Conservation (phyloP, 2,329 filamentous ascomycete genomes). For the Sporothrix brasiliensis region DNA sequence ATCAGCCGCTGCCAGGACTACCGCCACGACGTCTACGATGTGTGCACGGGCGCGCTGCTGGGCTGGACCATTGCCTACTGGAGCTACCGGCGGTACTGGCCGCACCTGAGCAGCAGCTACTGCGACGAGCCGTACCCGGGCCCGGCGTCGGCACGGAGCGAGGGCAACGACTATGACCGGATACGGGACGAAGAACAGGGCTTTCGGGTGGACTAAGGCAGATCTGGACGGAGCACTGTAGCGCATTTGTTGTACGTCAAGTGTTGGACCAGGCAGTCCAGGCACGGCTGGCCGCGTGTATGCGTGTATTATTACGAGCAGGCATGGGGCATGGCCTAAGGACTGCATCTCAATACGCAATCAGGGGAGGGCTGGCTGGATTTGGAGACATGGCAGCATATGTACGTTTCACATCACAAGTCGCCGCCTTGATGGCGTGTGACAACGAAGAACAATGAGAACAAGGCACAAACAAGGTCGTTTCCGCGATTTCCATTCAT, state of each 20-base stretch:
- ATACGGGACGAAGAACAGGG: conserved; percentile 60
- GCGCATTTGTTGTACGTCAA: background rate
- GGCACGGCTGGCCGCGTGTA: conserved; percentile 17
- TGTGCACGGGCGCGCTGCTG: conserved; percentile 62
- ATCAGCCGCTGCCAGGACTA: conserved; percentile 72
- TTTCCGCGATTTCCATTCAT: conserved; percentile 8
- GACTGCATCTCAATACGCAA: background rate
- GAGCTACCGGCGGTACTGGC: conserved; percentile 68
- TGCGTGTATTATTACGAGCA: background rate
- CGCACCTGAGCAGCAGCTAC: conserved; percentile 53
- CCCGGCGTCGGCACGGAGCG: conserved; percentile 41
- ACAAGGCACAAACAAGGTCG: background rate
- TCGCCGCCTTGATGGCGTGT: no score
- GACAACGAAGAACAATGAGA: no score
- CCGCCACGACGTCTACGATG: conserved; percentile 71
- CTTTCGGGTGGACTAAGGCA: conserved; percentile 43
- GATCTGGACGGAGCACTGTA: background rate
- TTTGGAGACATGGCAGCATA: background rate
- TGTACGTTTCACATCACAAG: no score
- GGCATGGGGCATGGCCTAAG: background rate
- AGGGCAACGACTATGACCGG: conserved; percentile 44
- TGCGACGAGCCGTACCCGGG: conserved; percentile 62
- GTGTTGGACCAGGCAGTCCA: conserved; percentile 14
- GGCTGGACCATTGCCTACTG: conserved; percentile 65
- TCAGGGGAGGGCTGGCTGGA: background rate